Evolutionary conservation across 352 stramenopile genomes (phyloP).

Genomic region (Phytophthora foliorum): DNA sequence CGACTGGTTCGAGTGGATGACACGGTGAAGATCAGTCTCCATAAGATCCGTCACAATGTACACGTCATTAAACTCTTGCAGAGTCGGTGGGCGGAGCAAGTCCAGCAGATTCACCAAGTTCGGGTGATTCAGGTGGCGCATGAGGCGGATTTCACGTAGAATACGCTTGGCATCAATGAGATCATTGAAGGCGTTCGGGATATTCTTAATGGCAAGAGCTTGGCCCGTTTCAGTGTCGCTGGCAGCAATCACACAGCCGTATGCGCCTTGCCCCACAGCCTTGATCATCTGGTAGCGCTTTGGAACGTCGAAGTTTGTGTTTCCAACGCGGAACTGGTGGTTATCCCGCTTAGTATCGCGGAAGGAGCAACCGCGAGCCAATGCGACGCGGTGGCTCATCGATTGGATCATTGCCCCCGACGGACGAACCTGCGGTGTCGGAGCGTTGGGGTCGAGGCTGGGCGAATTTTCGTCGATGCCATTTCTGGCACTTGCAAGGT

Average conservation of each 20-base stretch:
- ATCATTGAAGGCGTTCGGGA: conserved; percentile 94
- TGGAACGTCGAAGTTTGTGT: conserved; percentile 89
- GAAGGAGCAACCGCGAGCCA: conserved; percentile 86
- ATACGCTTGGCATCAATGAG: conserved; percentile 91
- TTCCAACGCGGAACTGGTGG: conserved; percentile 88
- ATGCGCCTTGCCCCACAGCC: conserved; percentile 91
- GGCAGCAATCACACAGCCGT: conserved; percentile 92
- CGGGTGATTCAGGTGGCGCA: conserved; percentile 88
- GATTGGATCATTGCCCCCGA: conserved; percentile 50
- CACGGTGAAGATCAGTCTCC: conserved; percentile 81
- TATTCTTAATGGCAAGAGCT: conserved; percentile 97
- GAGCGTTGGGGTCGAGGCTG: conserved; percentile 56
- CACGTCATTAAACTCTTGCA: conserved; percentile 91
- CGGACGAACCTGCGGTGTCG: conserved; percentile 63
- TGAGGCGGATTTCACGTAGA: conserved; percentile 88
- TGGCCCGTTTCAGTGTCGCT: conserved; percentile 89
- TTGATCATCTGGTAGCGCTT: conserved; percentile 92
- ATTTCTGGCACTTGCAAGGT: conserved; percentile 28
- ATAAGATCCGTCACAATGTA: conserved; percentile 88
- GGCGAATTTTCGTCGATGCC: conserved; percentile 50
- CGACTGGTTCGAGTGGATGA: conserved; percentile 86
- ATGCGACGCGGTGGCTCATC: conserved; percentile 63
- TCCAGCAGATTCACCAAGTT: conserved; percentile 88
- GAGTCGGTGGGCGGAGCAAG: conserved; percentile 78
- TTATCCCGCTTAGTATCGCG: conserved; percentile 88